Conservation (phyloP, 805 yeast species). For the Danielozyma ontarioensis region DNA sequence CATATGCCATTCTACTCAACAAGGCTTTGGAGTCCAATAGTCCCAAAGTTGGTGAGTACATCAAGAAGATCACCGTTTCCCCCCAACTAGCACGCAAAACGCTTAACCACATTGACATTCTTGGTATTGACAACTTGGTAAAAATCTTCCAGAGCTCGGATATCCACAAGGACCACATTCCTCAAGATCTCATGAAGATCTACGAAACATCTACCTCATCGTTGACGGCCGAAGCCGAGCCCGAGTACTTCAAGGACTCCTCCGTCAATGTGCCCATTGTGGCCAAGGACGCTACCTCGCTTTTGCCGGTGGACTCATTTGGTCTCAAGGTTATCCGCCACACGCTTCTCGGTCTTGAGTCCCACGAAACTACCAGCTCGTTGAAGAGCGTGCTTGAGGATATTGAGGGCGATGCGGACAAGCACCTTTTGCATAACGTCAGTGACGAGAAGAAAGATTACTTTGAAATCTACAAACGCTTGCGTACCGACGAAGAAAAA, state of each 20-base stretch:
- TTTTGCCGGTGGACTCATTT: conserved; percentile 66
- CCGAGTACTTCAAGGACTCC: conserved; percentile 28
- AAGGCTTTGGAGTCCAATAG: conserved; percentile 21
- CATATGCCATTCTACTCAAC: conserved; percentile 55
- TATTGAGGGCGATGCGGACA: conserved; percentile 21
- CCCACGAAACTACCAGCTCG: conserved; percentile 14
- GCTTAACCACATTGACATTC: conserved; percentile 46
- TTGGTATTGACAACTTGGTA: conserved; percentile 45
- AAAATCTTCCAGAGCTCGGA: conserved; percentile 20
- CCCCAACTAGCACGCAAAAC: conserved; percentile 21
- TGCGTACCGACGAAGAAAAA: conserved; percentile 41
- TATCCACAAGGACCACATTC: conserved; percentile 25
- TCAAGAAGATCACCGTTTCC: conserved; percentile 2
- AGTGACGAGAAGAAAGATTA: conserved; percentile 50
- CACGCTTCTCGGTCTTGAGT: conserved; percentile 47
- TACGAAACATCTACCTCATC: conserved; percentile 23
- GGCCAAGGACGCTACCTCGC: conserved; percentile 49
- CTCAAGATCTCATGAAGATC: conserved; percentile 26
- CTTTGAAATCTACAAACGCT: conserved; percentile 55
- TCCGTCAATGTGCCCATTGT: conserved; percentile 33
- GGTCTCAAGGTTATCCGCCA: conserved; percentile 78
- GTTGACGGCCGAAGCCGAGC: conserved; percentile 5
- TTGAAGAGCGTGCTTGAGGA: conserved; percentile 22
- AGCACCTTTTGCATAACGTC: conserved; percentile 23
- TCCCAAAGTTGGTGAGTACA: conserved; percentile 6